These are phyloP conservation scores for Xerocomellus chrysenteron DNA, from an alignment of 768 basidiomycete species.

Conservation along the genomic window DNA sequence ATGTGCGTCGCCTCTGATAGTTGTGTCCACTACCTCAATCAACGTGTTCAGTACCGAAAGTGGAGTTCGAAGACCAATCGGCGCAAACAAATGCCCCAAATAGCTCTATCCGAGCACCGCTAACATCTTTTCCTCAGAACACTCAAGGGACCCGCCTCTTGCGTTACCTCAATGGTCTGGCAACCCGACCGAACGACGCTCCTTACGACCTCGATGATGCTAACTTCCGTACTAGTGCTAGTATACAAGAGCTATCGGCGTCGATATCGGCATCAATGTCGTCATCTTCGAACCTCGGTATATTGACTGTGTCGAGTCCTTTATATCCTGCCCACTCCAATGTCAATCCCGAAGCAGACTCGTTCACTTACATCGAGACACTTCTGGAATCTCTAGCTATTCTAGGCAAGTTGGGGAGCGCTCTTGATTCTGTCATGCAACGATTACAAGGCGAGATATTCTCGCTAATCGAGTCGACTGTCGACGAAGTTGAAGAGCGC, in stretches of 20 bases:
- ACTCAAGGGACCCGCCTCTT: constrained; percentile 51
- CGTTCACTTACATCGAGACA: constrained; percentile 90
- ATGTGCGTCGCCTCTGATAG: constrained; percentile 49
- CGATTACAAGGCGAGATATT: constrained; percentile 83
- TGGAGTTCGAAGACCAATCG: constrained; percentile 60
- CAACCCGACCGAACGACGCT: constrained; percentile 73
- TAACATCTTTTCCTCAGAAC: constrained; percentile 39
- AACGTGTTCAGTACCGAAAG: constrained; percentile 52
- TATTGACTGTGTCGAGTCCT: constrained; percentile 19
- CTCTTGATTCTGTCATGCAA: constrained; percentile 81
- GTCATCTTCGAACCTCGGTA: constrained; percentile 25
- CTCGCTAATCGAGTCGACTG: constrained; percentile 77
- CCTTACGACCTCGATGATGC: constrained; percentile 62
- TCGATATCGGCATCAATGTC: constrained; percentile 24
- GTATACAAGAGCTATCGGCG: constrained; percentile 19
- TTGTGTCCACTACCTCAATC: constrained; percentile 8
- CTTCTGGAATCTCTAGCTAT: constrained; percentile 91
- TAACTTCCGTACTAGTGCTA: constrained; percentile 25
- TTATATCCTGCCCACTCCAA: constrained; percentile 24
- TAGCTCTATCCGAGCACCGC: constrained; percentile 24
- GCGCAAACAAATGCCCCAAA: constrained; percentile 23
- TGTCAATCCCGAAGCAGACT: constrained; percentile 85
- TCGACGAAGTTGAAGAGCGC: constrained; percentile 91
- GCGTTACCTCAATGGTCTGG: constrained; percentile 63
- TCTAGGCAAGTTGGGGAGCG: constrained; percentile 82